phyloP scores from a whole-genome alignment of 1,284 basidiomycete genomes.

The Microbotryum lychnidis-dioicae region DNA sequence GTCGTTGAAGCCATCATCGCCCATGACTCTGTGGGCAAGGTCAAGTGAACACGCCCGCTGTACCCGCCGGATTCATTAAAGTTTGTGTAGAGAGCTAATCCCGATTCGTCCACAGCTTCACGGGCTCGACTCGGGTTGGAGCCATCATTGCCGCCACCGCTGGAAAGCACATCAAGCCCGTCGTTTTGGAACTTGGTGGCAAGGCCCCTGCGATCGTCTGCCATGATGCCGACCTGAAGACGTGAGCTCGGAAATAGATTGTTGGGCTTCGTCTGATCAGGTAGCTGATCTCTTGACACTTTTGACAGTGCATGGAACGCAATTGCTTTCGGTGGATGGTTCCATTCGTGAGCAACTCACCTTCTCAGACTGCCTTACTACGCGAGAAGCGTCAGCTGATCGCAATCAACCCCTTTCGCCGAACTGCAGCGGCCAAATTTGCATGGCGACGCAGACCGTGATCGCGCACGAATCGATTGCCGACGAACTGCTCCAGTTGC shows the following conservation, averaged over 20 bases:
- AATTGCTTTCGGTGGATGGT: slow-evolving; percentile 52
- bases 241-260: slow-evolving; percentile 38
- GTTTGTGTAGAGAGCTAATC: background rate
- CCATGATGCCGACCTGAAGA: slow-evolving; percentile 55
- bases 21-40: slow-evolving; percentile 48
- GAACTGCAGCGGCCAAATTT: background rate
- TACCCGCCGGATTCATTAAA: background rate
- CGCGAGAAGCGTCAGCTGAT: background rate
- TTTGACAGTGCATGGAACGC: slow-evolving; percentile 29
- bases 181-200: slow-evolving; percentile 45
- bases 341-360: slow-evolving; percentile 44
- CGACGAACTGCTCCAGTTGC: slow-evolving; percentile 26
- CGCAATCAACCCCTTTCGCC: no score
- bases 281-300: slow-evolving; percentile 15
- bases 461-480: slow-evolving; percentile 32
- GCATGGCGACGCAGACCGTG: slow-evolving; percentile 22
- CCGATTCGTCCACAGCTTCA: slow-evolving; percentile 34
- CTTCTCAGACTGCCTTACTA: background rate
- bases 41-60: slow-evolving; percentile 35
- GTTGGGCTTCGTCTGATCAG: slow-evolving; percentile 6
- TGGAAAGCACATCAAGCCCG: slow-evolving; percentile 44
- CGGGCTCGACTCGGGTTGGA: slow-evolving; percentile 44
- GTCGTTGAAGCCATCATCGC: slow-evolving; percentile 50
- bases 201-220: slow-evolving; percentile 48
- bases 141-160: slow-evolving; percentile 36